phyloP scores from a whole-genome alignment of 2,329 filamentous ascomycete genomes.

The Pseudopithomyces chartarum region DNA sequence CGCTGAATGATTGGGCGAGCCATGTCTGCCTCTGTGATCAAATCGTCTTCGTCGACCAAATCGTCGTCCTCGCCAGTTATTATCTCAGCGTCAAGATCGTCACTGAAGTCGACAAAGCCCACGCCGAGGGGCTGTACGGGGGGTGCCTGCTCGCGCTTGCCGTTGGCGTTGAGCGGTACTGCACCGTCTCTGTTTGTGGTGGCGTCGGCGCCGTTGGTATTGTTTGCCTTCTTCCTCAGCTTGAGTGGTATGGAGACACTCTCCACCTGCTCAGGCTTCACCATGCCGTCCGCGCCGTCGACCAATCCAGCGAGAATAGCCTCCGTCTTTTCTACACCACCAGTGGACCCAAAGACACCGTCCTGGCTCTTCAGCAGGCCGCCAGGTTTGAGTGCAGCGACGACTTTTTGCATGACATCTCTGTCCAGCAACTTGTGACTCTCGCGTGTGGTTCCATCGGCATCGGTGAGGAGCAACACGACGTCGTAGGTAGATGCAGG shows the following conservation, averaged over 20 bases:
- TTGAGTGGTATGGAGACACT: conserved; percentile 65
- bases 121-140: conserved; percentile 42
- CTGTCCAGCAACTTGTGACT: conserved; percentile 68
- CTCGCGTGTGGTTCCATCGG: conserved; percentile 67
- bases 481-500: conserved; percentile 79
- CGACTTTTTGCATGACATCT: conserved; percentile 70
- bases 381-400: conserved; percentile 71
- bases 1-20: conserved; percentile 77
- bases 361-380: conserved; percentile 73
- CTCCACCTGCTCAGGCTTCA: conserved; percentile 70
- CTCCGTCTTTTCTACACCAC: conserved; percentile 67
- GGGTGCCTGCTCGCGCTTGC: conserved; percentile 50
- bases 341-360: conserved; percentile 58
- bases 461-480: conserved; percentile 81
- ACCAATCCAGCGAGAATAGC: conserved; percentile 83
- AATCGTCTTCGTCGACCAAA: conserved; percentile 85
- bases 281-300: conserved; percentile 66
- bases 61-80: conserved; percentile 73
- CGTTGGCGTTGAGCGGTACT: conserved; percentile 42
- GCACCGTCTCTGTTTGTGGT: conserved; percentile 27
- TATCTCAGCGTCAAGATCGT: conserved; percentile 63
- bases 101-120: conserved; percentile 65
- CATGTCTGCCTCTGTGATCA: conserved; percentile 85
- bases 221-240: conserved; percentile 65
- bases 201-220: conserved; percentile 28